Percentiles rank a stretch among this genome's conserved stretches.
Conservation (phyloP, 768 basidiomycete species). For the Xerocomellus dryophilus region DNA sequence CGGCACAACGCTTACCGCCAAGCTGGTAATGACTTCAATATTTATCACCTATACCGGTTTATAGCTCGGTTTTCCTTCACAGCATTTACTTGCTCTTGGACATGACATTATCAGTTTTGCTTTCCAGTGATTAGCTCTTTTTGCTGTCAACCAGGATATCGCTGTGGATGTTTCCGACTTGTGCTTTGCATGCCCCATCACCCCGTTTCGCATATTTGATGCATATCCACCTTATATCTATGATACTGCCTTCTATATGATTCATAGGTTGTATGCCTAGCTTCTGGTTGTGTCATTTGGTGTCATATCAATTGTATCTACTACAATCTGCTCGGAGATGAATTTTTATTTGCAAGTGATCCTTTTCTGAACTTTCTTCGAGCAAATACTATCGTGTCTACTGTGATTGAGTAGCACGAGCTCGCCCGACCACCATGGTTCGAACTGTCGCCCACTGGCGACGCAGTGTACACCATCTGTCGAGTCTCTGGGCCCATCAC, state of each 20-base stretch:
- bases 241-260: slow-evolving; percentile 8
- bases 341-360: not conserved
- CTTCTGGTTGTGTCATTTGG: slow-evolving; percentile 5
- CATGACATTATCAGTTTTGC: slow-evolving; percentile 1
- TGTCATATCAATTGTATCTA: slow-evolving; percentile 15
- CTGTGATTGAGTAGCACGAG: too few species aligned
- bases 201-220: slow-evolving; percentile 7
- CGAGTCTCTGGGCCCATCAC: not conserved
- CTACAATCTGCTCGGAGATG: not conserved
- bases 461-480: not conserved
- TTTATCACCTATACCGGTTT: slow-evolving; percentile 12
- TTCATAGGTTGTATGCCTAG: slow-evolving; percentile 26
- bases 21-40: slow-evolving; percentile 1
- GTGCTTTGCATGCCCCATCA: slow-evolving; percentile 5
- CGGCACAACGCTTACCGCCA: slow-evolving; percentile 7
- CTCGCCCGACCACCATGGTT: not conserved
- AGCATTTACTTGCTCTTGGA: slow-evolving; percentile 13
- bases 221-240: slow-evolving; percentile 19
- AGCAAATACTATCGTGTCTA: too few species aligned
- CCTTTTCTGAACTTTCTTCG: too few species aligned
- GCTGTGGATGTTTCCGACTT: not conserved
- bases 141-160: slow-evolving; percentile 11
- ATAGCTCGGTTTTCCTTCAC: not conserved
- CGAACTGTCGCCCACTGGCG: not conserved
- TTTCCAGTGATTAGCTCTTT: slow-evolving; percentile 11